phyloP scores from a whole-genome alignment of 1,139 yeast genomes.

The Saccharomyces hybrid region DNA sequence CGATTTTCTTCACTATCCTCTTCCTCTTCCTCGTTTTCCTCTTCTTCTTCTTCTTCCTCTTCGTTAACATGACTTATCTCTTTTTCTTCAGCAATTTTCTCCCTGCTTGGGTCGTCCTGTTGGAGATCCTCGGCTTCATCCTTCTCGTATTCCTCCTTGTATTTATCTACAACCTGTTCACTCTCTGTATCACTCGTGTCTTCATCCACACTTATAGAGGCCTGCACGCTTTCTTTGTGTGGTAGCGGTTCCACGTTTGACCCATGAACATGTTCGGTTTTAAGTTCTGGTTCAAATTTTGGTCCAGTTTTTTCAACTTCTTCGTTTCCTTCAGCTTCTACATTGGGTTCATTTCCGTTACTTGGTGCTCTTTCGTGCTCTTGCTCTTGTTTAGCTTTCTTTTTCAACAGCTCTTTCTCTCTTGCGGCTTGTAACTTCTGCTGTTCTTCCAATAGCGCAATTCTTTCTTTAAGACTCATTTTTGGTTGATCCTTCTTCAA shows the following conservation, averaged over 20 bases:
- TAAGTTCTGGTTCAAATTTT: neutral
- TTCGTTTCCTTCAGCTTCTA: constrained; percentile 13
- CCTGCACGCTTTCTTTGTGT: neutral
- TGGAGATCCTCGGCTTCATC: neutral
- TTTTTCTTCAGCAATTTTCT: constrained; percentile 16
- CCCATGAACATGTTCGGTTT: neutral
- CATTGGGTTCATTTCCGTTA: constrained; percentile 17
- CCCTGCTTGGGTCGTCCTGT: neutral
- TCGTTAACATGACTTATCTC: constrained; percentile 2
- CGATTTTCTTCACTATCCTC: constrained; percentile 73
- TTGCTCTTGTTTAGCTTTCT: constrained; percentile 49
- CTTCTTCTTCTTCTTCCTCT: constrained; percentile 7
- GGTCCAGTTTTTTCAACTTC: neutral
- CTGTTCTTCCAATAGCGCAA: constrained; percentile 71
- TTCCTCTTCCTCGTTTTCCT: constrained; percentile 35
- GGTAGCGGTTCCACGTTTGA: neutral
- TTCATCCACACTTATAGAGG: neutral
- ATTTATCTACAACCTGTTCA: neutral
- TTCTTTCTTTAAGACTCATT: constrained; percentile 77
- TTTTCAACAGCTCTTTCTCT: constrained; percentile 52
- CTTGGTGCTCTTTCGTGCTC: constrained; percentile 32
- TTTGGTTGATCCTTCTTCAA: constrained; percentile 53
- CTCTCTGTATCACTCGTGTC: neutral
- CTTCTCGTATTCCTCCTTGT: constrained; percentile 11
- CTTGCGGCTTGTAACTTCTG: constrained; percentile 78